Evolutionary conservation across 495 filamentous ascomycete genomes (phyloP).

Genomic region (Neurospora tetraspora): DNA sequence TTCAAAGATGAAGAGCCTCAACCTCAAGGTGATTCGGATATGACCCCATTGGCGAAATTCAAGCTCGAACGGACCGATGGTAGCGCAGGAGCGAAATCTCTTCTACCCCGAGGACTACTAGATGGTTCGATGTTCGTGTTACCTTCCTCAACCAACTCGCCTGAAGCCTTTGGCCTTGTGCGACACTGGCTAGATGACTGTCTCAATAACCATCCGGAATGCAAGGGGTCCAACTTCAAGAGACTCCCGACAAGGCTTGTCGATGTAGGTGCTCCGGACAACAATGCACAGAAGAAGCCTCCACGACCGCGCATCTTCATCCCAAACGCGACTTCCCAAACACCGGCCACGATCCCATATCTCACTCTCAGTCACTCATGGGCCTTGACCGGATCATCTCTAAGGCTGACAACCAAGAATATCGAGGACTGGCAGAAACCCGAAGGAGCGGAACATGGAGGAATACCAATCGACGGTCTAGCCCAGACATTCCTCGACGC

Average conservation of each 20-base stretch:
- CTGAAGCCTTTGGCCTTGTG: neutral
- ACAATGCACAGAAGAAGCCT: neutral
- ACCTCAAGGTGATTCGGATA: neutral
- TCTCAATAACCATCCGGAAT: neutral
- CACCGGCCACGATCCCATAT: neutral
- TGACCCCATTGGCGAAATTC: neutral
- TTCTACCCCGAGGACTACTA: neutral
- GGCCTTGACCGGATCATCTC: neutral
- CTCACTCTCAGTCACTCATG: slow-evolving; percentile 37
- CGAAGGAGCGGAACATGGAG: no score
- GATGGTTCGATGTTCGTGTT: neutral
- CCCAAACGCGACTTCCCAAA: neutral
- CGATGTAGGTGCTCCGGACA: neutral
- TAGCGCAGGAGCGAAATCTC: neutral
- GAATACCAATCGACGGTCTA: neutral
- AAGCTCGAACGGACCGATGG: neutral
- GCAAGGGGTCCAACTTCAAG: neutral
- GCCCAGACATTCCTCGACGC: slow-evolving; percentile 1
- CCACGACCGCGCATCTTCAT: neutral
- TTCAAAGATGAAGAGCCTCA: neutral
- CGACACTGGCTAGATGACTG: neutral
- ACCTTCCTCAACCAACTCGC: neutral
- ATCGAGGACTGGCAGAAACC: neutral
- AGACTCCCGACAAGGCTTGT: neutral
- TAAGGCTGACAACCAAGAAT: neutral